These are phyloP conservation scores for Thuidium tamariscinum DNA, from an alignment of 225 moss, liverwort and hornwort genomes.

Conservation along the genomic window DNA sequence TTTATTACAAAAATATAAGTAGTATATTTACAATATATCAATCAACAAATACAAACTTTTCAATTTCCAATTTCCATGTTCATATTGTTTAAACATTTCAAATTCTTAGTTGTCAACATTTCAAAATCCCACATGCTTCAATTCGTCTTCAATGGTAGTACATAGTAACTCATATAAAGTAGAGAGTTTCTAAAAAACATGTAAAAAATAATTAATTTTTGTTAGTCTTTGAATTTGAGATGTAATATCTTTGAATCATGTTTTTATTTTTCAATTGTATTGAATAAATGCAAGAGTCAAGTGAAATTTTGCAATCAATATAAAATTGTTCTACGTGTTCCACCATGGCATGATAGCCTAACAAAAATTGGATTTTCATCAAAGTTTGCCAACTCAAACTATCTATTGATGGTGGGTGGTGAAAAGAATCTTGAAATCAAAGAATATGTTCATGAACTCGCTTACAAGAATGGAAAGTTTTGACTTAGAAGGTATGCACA, in stretches of 20 bases:
- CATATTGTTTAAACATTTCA: neutral
- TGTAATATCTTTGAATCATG: accelerated
- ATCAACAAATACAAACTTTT: neutral
- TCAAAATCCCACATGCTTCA: neutral
- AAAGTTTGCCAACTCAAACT: neutral
- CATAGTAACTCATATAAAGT: neutral
- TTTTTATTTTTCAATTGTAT: neutral
- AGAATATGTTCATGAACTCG: accelerated
- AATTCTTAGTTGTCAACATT: neutral
- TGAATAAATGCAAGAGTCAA: neutral
- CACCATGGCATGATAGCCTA: neutral
- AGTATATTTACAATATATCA: neutral
- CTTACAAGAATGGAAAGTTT: accelerated
- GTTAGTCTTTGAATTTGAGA: neutral
- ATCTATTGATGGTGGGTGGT: neutral
- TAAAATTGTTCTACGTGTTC: no score
- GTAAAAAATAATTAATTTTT: neutral
- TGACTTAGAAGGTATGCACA: neutral
- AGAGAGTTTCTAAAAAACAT: neutral
- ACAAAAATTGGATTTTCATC: accelerated
- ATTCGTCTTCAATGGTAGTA: no score
- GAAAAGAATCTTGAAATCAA: neutral
- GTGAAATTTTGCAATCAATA: neutral
- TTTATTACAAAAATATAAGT: neutral
- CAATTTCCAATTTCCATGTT: neutral